A percentile compares a stretch with the other conserved stretches of the same genome.
These are phyloP conservation scores for Nothopassalora personata DNA, from an alignment of 2,329 filamentous ascomycete species.

Conservation along the genomic window DNA sequence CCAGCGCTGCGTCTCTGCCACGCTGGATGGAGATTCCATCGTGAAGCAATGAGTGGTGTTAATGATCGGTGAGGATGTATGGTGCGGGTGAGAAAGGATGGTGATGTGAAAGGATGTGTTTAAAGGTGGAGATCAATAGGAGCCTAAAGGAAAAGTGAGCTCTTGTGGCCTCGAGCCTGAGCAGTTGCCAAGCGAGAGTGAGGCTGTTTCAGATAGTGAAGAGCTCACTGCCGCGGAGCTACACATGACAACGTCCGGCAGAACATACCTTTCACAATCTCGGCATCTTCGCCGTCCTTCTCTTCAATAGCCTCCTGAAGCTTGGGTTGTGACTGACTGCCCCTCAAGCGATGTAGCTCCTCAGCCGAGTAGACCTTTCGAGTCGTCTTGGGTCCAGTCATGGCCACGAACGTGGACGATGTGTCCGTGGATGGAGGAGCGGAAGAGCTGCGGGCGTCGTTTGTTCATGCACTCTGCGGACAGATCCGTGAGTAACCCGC, in stretches of 20 bases:
- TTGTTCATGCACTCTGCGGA: slow-evolving; percentile 1
- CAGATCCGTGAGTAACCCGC: neutral
- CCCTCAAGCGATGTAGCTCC: slow-evolving; percentile 32
- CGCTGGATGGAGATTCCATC: slow-evolving; percentile 1
- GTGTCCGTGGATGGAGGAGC: neutral
- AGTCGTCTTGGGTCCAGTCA: slow-evolving; percentile 18
- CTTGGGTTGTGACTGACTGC: slow-evolving; percentile 31
- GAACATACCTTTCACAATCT: slow-evolving; percentile 34
- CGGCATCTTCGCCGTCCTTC: slow-evolving; percentile 33
- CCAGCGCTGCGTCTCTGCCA: slow-evolving; percentile 10
- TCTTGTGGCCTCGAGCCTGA: neutral
- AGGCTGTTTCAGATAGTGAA: slow-evolving; percentile 2
- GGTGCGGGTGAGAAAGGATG: slow-evolving; percentile 3
- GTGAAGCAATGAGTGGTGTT: neutral
- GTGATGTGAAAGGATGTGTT: neutral
- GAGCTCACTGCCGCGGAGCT: neutral
- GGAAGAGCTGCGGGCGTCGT: neutral
- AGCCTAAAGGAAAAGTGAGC: slow-evolving; percentile 8
- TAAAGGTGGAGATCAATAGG: neutral
- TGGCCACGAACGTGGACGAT: neutral
- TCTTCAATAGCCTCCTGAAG: slow-evolving; percentile 33
- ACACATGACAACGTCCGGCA: neutral
- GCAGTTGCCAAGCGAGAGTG: slow-evolving; percentile 1
- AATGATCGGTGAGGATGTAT: neutral
- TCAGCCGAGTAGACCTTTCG: slow-evolving; percentile 36